phyloP scores from a whole-genome alignment of 176 grass and related monocot species.

The Musa schizocarpa region DNA sequence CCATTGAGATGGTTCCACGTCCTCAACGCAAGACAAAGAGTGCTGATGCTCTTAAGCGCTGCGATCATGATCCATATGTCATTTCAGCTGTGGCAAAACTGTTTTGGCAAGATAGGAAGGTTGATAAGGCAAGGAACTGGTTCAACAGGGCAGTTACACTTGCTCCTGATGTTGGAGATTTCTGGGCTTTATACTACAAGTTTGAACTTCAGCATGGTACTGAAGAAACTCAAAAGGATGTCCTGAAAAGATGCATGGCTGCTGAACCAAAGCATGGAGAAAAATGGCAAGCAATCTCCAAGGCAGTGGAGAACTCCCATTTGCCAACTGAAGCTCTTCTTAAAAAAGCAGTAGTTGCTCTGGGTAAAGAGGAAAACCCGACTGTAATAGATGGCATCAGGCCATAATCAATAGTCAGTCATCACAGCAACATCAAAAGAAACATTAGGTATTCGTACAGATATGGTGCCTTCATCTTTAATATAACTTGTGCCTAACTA shows the following conservation, averaged over 20 bases:
- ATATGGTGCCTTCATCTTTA: not conserved
- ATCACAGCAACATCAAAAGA: not conserved
- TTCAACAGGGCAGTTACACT: conserved; percentile 82
- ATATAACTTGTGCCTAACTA: not conserved
- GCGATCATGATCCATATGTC: conserved; percentile 73
- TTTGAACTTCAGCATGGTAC: conserved; percentile 84
- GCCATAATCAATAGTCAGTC: not conserved
- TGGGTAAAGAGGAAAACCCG: conserved; percentile 68
- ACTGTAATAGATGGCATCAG: conserved; percentile 30
- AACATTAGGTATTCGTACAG: not conserved
- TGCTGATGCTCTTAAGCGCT: conserved; percentile 69
- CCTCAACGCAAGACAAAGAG: conserved; percentile 71
- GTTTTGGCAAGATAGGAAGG: conserved; percentile 85
- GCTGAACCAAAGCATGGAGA: conserved; percentile 85
- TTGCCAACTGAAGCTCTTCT: conserved; percentile 54
- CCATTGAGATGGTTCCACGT: conserved; percentile 77
- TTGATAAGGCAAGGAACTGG: conserved; percentile 79
- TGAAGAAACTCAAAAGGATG: conserved; percentile 65
- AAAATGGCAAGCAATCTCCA: conserved; percentile 74
- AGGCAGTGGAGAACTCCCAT: conserved; percentile 85
- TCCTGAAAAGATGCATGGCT: conserved; percentile 58
- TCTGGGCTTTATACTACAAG: conserved; percentile 75
- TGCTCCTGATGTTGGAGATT: conserved; percentile 73
- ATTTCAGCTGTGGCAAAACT: conserved; percentile 74
- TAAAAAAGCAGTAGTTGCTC: conserved; percentile 56